These are phyloP conservation scores for Apiosordaria backusii DNA, from an alignment of 495 filamentous ascomycete genomes.

Conservation along the genomic window DNA sequence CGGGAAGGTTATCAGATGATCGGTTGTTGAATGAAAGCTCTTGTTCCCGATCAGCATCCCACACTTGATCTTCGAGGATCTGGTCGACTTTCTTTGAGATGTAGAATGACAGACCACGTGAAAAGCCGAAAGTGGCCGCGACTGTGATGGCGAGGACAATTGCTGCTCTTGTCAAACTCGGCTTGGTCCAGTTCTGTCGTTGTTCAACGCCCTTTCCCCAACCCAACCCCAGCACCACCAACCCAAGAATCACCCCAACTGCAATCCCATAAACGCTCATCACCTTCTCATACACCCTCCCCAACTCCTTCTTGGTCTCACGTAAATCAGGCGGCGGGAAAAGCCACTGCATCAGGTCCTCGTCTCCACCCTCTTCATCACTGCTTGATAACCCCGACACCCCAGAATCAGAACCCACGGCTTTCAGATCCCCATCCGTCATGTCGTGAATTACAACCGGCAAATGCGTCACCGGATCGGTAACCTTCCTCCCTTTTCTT, in stretches of 20 bases:
- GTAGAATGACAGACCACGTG: constrained; percentile 51
- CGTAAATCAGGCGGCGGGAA: constrained; percentile 62
- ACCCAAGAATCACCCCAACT: constrained; percentile 9
- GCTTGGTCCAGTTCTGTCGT: not conserved
- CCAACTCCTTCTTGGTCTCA: constrained; percentile 46
- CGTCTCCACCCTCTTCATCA: constrained; percentile 41
- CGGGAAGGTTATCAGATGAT: constrained; percentile 45
- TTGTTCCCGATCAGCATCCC: constrained; percentile 53
- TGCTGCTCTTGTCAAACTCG: not conserved
- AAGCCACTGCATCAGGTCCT: constrained; percentile 51
- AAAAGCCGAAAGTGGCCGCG: constrained; percentile 32
- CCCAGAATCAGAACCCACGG: constrained; percentile 25
- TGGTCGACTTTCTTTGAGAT: constrained; percentile 48
- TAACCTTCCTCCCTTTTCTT: constrained; percentile 59
- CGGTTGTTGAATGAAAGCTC: constrained; percentile 36
- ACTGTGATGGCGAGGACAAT: constrained; percentile 26
- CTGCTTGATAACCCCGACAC: constrained; percentile 35
- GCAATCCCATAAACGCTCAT: not conserved
- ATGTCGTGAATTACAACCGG: constrained; percentile 62
- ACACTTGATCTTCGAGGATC: constrained; percentile 60
- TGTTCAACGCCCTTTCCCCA: not conserved
- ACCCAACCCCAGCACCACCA: not conserved
- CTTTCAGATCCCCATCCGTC: constrained; percentile 55
- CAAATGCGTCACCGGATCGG: constrained; percentile 68
- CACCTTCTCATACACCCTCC: constrained; percentile 43